A percentile compares a stretch with the other conserved stretches of the same genome.
phyloP scores from a whole-genome alignment of 2,329 filamentous ascomycete genomes.

The Epichloe festucae region DNA sequence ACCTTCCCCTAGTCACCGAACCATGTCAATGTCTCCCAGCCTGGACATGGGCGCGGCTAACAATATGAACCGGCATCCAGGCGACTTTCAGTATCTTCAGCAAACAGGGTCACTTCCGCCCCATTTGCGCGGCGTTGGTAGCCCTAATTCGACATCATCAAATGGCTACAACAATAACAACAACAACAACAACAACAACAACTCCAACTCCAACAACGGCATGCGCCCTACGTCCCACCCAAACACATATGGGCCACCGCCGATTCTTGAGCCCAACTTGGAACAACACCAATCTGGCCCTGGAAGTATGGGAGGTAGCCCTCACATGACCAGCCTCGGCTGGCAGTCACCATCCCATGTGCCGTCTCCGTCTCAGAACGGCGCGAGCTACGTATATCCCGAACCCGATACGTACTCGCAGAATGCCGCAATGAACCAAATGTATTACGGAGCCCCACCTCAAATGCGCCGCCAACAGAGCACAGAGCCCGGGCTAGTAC shows the following conservation, averaged over 20 bases:
- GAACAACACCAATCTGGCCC: constrained; percentile 58
- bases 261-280: constrained; percentile 73
- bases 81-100: constrained; percentile 59
- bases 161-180: constrained; percentile 31
- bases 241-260: constrained; percentile 65
- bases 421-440: constrained; percentile 45
- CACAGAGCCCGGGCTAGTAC: constrained; percentile 47
- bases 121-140: constrained; percentile 67
- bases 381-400: constrained; percentile 61
- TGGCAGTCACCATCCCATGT: constrained; percentile 80
- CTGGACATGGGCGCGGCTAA: constrained; percentile 58
- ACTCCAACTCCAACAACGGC: constrained; percentile 26
- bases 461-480: constrained; percentile 58
- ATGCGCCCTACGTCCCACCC: constrained; percentile 77
- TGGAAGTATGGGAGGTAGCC: constrained; percentile 66
- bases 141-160: constrained; percentile 55
- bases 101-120: constrained; percentile 67
- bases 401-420: constrained; percentile 66
- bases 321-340: constrained; percentile 67
- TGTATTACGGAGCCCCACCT: constrained; percentile 58
- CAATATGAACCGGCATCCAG: constrained; percentile 49
- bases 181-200: constrained; percentile 22
- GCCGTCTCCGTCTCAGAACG: constrained; percentile 55
- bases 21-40: constrained; percentile 66
- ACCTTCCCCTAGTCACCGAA: constrained; percentile 74